phyloP scores from a whole-genome alignment of 2,329 filamentous ascomycete species.

The Beauveria australis region DNA sequence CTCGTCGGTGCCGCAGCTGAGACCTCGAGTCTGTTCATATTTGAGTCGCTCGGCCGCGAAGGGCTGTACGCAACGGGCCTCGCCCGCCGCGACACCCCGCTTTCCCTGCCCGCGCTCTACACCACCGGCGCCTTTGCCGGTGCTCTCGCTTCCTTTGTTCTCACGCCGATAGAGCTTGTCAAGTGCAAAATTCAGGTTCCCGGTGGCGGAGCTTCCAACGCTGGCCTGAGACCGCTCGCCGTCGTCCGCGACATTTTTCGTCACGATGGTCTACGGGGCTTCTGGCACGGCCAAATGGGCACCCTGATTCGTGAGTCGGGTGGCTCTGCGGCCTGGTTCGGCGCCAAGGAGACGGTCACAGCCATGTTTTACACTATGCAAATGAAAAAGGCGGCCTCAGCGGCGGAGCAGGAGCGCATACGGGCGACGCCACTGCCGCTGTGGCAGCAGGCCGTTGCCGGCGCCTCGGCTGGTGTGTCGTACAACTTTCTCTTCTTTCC shows the following conservation, averaged over 20 bases:
- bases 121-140: constrained; percentile 80
- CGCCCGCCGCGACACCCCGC: constrained; percentile 42
- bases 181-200: constrained; percentile 97
- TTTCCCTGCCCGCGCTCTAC: constrained; percentile 70
- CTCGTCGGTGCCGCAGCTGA: constrained; percentile 86
- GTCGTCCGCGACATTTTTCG: constrained; percentile 75
- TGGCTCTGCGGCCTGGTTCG: constrained; percentile 92
- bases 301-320: constrained; percentile 92
- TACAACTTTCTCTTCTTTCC: constrained; percentile 99
- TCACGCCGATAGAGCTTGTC: constrained; percentile 93
- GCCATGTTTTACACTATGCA: constrained; percentile 58
- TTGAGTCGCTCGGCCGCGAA: constrained; percentile 68
- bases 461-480: constrained; percentile 79
- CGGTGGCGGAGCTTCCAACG: constrained; percentile 31
- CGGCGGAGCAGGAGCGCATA: constrained; percentile 32
- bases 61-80: constrained; percentile 48
- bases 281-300: constrained; percentile 92
- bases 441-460: constrained; percentile 80
- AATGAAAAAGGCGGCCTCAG: constrained; percentile 30
- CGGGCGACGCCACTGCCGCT: constrained; percentile 56
- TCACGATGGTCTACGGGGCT: constrained; percentile 73
- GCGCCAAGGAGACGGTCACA: constrained; percentile 73
- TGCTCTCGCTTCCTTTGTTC: constrained; percentile 78
- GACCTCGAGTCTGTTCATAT: constrained; percentile 87
- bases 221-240: constrained; percentile 53